Evolutionary conservation across 768 basidiomycete species (phyloP).

Genomic region (Tulasnella sp.): DNA sequence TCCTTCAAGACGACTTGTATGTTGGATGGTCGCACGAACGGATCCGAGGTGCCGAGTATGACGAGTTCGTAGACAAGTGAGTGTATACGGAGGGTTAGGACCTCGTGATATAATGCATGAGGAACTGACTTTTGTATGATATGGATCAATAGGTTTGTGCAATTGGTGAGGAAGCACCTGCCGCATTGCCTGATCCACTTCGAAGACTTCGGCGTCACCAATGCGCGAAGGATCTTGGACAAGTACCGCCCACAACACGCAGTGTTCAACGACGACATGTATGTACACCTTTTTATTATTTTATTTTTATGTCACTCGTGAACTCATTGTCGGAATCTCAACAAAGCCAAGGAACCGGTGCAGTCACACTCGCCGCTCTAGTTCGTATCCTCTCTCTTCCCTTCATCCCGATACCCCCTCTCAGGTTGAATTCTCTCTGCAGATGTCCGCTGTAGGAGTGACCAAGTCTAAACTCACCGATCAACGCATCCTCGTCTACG

Average conservation of each 20-base stretch:
- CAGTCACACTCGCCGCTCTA: conserved; percentile 58
- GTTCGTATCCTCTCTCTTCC: background rate
- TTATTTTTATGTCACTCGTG: too few species aligned
- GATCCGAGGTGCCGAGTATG: conserved; percentile 61
- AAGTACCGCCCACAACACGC: conserved; percentile 53
- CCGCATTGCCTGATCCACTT: conserved; percentile 65
- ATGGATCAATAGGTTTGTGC: conserved; percentile 46
- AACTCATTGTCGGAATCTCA: background rate
- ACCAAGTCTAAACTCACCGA: conserved; percentile 55
- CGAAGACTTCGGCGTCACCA: conserved; percentile 70
- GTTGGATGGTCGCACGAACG: conserved; percentile 59
- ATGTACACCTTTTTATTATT: conserved; percentile 20
- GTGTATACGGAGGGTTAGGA: background rate
- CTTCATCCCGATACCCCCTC: background rate
- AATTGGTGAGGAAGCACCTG: conserved; percentile 61
- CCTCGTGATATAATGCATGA: background rate
- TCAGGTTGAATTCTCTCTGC: background rate
- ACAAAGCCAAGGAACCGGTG: conserved; percentile 65
- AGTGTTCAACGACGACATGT: conserved; percentile 83
- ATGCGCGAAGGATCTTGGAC: conserved; percentile 58
- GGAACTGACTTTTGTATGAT: too few species aligned
- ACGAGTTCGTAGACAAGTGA: conserved; percentile 66
- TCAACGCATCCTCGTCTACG: conserved; percentile 70
- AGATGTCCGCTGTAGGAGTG: conserved; percentile 54
- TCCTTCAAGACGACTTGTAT: conserved; percentile 55